Evolutionary conservation across 306 rosid species (phyloP), one percentile per base, ranked within the genome.

Genomic region (Canavalia ensiformis): DNA sequence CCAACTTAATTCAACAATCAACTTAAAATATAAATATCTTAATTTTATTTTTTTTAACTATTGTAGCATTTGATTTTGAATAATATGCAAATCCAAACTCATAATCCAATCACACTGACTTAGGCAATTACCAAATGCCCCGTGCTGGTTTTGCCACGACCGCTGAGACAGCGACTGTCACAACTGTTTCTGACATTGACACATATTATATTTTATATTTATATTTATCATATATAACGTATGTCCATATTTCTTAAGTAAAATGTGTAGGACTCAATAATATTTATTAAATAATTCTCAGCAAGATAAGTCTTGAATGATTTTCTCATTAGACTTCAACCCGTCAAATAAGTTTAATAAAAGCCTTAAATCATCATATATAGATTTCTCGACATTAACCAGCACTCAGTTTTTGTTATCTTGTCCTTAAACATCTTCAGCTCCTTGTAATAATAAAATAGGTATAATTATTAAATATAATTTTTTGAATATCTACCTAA

Each of bases 121-220:
- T 31, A 12, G 0, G 63, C 50, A 52, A 52, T 72, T 52, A 52
- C 76, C 63, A 71, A 71, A 71, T 50, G 44, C 31, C 28, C 59
- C 4, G 76, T 33, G 31, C 63, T 12, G 18, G 75, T 70, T 11
- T 33, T 30, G 31, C 47, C 8, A 11, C 25, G 8, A 12, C 49
- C 63, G 41, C 63, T 52, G 35, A 68, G 74, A 68, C 42, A 46
- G 74, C 5, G 74, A 68, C 57, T 6, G 10, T 29, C 4, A 44
- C 4, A 68, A n/a, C 76, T 51, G 49, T 72, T 52, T 18, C 13
- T 72, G 47, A 34, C 49, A 37, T 37, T 0, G 49, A n/a, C 5
- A 52, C n/a, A 18, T 13, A 11, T 50, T 55, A 25, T 6, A 6
- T 55, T 18, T 55, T 25, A 55, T 25, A 25, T 50, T 50, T 50